Evolutionary conservation across 1,139 yeast genomes (phyloP).

Genomic region (Hansenula lynferdii): DNA sequence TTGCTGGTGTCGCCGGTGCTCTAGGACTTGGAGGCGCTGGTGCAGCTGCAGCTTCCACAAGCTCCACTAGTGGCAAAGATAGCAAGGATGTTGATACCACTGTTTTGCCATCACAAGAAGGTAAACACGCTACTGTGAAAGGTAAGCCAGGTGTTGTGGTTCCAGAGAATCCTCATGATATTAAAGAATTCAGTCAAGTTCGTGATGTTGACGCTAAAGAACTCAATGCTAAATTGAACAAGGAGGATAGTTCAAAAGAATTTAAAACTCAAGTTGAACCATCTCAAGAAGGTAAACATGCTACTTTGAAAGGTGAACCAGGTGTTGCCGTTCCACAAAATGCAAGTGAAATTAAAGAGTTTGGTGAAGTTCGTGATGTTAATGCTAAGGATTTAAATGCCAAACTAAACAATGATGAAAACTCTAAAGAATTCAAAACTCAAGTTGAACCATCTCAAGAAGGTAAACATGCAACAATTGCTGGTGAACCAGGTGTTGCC

Average conservation of each 20-base stretch:
- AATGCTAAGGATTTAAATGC: slow-evolving; percentile 46
- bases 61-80: neutral
- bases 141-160: slow-evolving; percentile 35
- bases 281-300: slow-evolving; percentile 21
- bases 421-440: slow-evolving; percentile 29
- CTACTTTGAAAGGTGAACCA: slow-evolving; percentile 21
- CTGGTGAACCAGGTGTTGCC: slow-evolving; percentile 60
- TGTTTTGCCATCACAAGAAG: slow-evolving; percentile 18
- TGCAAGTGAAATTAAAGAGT: slow-evolving; percentile 42
- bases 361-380: slow-evolving; percentile 39
- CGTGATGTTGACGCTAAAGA: slow-evolving; percentile 44
- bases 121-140: slow-evolving; percentile 18
- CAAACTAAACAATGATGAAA: slow-evolving; percentile 15
- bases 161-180: slow-evolving; percentile 41
- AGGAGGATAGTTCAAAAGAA: slow-evolving; percentile 13
- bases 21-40: slow-evolving; percentile 2
- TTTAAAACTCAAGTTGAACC: slow-evolving; percentile 17
- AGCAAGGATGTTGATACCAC: neutral
- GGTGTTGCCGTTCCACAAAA: slow-evolving; percentile 42
- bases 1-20: slow-evolving; percentile 8
- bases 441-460: slow-evolving; percentile 56
- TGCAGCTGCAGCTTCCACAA: slow-evolving; percentile 15
- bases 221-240: slow-evolving; percentile 32
- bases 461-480: slow-evolving; percentile 35
- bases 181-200: slow-evolving; percentile 42